Evolutionary conservation across 2,329 filamentous ascomycete species (phyloP).

Genomic region (Cladosporium phlei): DNA sequence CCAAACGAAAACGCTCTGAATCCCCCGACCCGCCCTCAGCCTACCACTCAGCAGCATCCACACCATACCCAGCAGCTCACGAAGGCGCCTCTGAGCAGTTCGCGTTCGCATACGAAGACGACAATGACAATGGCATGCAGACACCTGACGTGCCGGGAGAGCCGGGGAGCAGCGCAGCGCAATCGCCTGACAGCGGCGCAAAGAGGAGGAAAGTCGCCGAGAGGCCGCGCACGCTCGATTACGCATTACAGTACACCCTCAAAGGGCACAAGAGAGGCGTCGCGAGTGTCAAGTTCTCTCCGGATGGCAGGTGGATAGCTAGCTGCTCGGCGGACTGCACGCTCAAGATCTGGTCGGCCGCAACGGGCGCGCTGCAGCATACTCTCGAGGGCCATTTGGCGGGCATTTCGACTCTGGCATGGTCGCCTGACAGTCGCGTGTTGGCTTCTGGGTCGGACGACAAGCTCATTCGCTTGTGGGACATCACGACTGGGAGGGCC

Average conservation of each 20-base stretch:
- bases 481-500: slow-evolving; percentile 57
- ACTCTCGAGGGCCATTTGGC: slow-evolving; percentile 91
- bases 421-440: slow-evolving; percentile 82
- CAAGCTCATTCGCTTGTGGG: slow-evolving; percentile 93
- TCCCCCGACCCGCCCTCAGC: slow-evolving; percentile 15
- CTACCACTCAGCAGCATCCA: slow-evolving; percentile 12
- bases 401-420: slow-evolving; percentile 87
- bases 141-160: slow-evolving; percentile 26
- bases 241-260: slow-evolving; percentile 65
- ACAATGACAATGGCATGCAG: slow-evolving; percentile 22
- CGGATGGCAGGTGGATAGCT: slow-evolving; percentile 83
- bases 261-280: slow-evolving; percentile 74
- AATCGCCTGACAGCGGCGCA: slow-evolving; percentile 4
- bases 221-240: slow-evolving; percentile 59
- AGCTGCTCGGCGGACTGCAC: slow-evolving; percentile 82
- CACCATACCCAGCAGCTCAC: background rate
- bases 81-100: slow-evolving; percentile 16
- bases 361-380: slow-evolving; percentile 72
- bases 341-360: slow-evolving; percentile 83
- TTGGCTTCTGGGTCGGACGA: slow-evolving; percentile 92
- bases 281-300: slow-evolving; percentile 83
- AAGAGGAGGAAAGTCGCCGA: slow-evolving; percentile 22
- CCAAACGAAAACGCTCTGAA: slow-evolving; percentile 22
- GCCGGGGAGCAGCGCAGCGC: slow-evolving; percentile 11
- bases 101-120: slow-evolving; percentile 31